Evolutionary conservation across 805 yeast species (phyloP).

Genomic region (Spathaspora gorwiae): DNA sequence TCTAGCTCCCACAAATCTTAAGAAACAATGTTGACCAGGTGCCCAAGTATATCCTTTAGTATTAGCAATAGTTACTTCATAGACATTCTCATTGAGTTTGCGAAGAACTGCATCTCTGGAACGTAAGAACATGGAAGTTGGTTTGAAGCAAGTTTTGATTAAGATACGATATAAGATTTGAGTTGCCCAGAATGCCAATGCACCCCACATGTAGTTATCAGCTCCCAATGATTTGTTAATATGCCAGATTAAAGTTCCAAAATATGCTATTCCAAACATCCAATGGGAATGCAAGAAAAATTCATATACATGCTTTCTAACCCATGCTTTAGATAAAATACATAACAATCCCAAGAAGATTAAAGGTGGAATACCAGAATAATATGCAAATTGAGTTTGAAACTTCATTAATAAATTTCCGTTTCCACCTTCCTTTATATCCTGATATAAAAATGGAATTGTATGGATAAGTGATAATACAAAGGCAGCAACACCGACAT

Average conservation of each 20-base stretch:
- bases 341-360: slow-evolving; percentile 42
- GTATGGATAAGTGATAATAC: slow-evolving; percentile 47
- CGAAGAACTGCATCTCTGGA: slow-evolving; percentile 30
- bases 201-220: slow-evolving; percentile 44
- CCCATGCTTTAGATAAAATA: slow-evolving; percentile 33
- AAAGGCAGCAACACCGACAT: slow-evolving; percentile 38
- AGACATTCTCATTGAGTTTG: slow-evolving; percentile 21
- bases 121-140: slow-evolving; percentile 35
- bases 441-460: slow-evolving; percentile 46
- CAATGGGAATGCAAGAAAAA: slow-evolving; percentile 50
- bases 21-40: slow-evolving; percentile 54
- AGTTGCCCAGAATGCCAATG: slow-evolving; percentile 47
- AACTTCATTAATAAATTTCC: slow-evolving; percentile 14
- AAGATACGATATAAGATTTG: slow-evolving; percentile 46
- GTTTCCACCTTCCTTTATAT: slow-evolving; percentile 46
- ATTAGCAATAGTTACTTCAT: slow-evolving; percentile 31
- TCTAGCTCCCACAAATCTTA: slow-evolving; percentile 42
- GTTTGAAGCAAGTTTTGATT: slow-evolving; percentile 44
- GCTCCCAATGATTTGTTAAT: slow-evolving; percentile 28
- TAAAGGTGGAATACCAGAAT: slow-evolving; percentile 48
- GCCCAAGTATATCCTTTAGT: slow-evolving; percentile 39
- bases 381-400: slow-evolving; percentile 15
- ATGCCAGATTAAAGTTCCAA: slow-evolving; percentile 46
- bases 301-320: slow-evolving; percentile 43
- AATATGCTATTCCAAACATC: slow-evolving; percentile 46